Base-by-base conservation (phyloP, 2,329 filamentous ascomycete species). In the Beauveria rudraprayagi region DNA sequence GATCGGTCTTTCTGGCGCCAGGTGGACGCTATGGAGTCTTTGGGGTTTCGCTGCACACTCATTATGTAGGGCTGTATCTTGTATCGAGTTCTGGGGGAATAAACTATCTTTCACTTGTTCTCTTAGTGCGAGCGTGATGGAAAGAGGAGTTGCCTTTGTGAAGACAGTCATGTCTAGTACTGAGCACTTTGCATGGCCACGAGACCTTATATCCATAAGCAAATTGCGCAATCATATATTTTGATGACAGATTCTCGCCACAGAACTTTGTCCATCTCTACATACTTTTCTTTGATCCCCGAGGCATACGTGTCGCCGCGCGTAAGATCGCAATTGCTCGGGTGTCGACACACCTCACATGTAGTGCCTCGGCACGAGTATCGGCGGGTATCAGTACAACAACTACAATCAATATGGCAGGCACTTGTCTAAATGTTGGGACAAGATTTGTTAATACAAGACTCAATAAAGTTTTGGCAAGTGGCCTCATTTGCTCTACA, bases 21-120 rank as follows among this genome's bases (percentile, higher is more conserved):
- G 34, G 66, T 68, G 30, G 66, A 67, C 52, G 61, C 60, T 24
- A 68, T 65, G 1, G 66, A 68, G 60, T 68, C 66, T 16, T 58
- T 58, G n/a, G 44, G 56, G 44, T 58, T 58, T 19, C 46, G 56
- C 22, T 58, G 44, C 16, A n/a, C 37, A 6, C 44, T 58, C 56
- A 58, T 58, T 30, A 14, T 50, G 26, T 16, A 19, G 7, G 6
- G 6, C 2, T 47, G 19, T 40, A 48, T 24, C 28, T 37, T 24
- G 19, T 10, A n/a, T 43, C 24, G 9, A 16, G 14, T 19, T 4
- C 2, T 11, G 37, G 14, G 5, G 4, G 14, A 11, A n/a, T 3
- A 26, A 16, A 22, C 9, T 3, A 43, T 7, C 3, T 17, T 43
- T 3, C 16, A 5, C 3, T 26, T 10, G n/a, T 54, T 8, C 37